Conservation (phyloP, 2,329 filamentous ascomycete genomes). For the Penicillium expansum region DNA sequence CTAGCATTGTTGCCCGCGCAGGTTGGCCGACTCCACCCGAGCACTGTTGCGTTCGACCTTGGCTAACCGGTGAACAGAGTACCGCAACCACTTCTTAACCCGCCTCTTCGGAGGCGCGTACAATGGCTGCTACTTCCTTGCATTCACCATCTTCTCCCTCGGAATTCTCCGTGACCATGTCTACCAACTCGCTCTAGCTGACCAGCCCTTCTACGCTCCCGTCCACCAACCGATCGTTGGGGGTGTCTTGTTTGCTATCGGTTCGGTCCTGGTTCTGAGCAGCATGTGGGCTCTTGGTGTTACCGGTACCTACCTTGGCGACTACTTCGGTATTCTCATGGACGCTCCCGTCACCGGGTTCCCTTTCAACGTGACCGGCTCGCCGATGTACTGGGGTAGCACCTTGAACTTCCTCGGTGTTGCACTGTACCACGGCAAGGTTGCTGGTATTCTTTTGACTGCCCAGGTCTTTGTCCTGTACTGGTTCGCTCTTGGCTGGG, state of each 20-base stretch:
- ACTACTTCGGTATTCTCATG: conserved; percentile 99
- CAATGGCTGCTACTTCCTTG: conserved; percentile 84
- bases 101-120: conserved; percentile 78
- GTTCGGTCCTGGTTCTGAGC: conserved; percentile 81
- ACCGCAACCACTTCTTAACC: conserved; percentile 84
- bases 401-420: conserved; percentile 90
- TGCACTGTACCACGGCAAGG: conserved; percentile 80
- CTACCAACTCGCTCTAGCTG: conserved; percentile 78
- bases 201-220: conserved; percentile 71
- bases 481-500: conserved; percentile 74
- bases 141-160: conserved; percentile 82
- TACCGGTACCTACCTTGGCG: conserved; percentile 92
- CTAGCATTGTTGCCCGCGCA: conserved; percentile 76
- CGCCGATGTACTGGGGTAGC: conserved; percentile 95
- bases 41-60: conserved; percentile 3
- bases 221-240: conserved; percentile 66
- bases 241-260: conserved; percentile 67
- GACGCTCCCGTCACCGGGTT: conserved; percentile 91
- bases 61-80: conserved; percentile 59
- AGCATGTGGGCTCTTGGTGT: conserved; percentile 91
- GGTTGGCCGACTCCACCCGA: conserved; percentile 50
- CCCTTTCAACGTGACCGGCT: conserved; percentile 86
- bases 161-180: conserved; percentile 84
- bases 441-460: conserved; percentile 77
- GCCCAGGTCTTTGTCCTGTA: conserved; percentile 74